Conservation (phyloP, 2,329 filamentous ascomycete genomes). For the Neospermospora avenae region DNA sequence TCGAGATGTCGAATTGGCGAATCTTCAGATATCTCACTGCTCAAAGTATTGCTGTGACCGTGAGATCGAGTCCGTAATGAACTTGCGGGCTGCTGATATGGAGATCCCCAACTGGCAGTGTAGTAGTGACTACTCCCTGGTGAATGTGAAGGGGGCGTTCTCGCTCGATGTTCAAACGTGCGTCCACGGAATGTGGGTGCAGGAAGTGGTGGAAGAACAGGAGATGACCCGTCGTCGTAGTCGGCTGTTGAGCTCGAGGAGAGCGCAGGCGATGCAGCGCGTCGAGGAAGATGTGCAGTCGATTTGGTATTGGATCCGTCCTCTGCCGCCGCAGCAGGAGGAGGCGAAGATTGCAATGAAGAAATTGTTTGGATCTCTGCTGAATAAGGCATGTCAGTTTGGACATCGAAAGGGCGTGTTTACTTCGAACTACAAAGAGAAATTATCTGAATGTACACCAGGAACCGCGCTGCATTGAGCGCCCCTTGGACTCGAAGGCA, state of each 20-base stretch:
- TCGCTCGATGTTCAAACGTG: slow-evolving; percentile 45
- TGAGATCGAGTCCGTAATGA: slow-evolving; percentile 32
- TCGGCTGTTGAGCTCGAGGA: slow-evolving; percentile 61
- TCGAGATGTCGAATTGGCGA: slow-evolving; percentile 59
- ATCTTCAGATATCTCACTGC: slow-evolving; percentile 58
- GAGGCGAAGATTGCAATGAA: slow-evolving; percentile 41
- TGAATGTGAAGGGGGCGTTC: slow-evolving; percentile 44
- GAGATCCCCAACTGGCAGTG: slow-evolving; percentile 88
- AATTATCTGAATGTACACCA: background rate
- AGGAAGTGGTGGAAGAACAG: slow-evolving; percentile 55
- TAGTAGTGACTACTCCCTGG: slow-evolving; percentile 45
- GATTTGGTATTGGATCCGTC: slow-evolving; percentile 41
- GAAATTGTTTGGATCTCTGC: slow-evolving; percentile 35
- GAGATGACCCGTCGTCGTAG: slow-evolving; percentile 51
- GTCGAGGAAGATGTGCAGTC: slow-evolving; percentile 21
- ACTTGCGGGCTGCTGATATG: slow-evolving; percentile 68
- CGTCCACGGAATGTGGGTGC: slow-evolving; percentile 56
- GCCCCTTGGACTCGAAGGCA: background rate
- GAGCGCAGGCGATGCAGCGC: slow-evolving; percentile 54
- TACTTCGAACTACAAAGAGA: background rate
- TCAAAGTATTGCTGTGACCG: slow-evolving; percentile 47
- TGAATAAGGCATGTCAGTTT: slow-evolving; percentile 21
- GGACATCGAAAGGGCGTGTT: background rate
- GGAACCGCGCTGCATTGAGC: background rate
- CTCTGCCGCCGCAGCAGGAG: slow-evolving; percentile 61